Base-by-base conservation (phyloP, 2,329 filamentous ascomycete species). In the Lojkania enalia region DNA sequence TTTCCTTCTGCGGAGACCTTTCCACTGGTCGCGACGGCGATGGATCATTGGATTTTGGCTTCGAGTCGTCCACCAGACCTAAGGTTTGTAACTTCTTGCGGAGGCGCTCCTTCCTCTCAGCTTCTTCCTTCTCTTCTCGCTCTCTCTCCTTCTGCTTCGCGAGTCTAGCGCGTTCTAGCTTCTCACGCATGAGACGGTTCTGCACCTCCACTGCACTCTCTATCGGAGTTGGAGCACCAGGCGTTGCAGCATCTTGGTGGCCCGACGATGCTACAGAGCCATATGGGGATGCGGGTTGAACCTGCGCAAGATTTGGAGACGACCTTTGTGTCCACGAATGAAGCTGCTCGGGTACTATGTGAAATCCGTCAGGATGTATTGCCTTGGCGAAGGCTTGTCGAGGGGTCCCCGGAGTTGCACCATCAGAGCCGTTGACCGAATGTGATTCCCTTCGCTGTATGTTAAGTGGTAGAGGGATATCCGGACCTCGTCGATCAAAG, bases 291-390 rank as follows among this genome's bases (percentile, higher is more conserved):
- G 51, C 57, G 35, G 64, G 67, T 48, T 69, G 64, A 20, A 52
- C 63, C 38, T 69, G 57, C 14, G 59, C 46, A 39, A 54, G 36
- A 33, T 50, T 63, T 2, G 68, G 67, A n/a, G 67, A 69, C 12
- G 57, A 46, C 25, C 46, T 55, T 33, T 63, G 64, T 11, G 54
- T 47, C 41, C 55, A 54, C 5, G 58, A 52, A 56, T 60, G 23
- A 32, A 48, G 48, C 20, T 52, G 48, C 20, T 50, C 46, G 13
- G 52, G 35, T 23, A 54, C 39, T 25, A 53, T 29, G 90, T 92
- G 56, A 88, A 90, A 67, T 95, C 96, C 70, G 95, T 92, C 51
- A 88, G 95, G 75, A 95, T 96, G 75, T 89, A 96, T 71, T 95
- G 96, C 72, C 92, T 46, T 54, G 20, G 48, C 39, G 23, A 55